Base-by-base conservation (phyloP, 1,284 basidiomycete genomes). In the Lignosus rhinocerotis region DNA sequence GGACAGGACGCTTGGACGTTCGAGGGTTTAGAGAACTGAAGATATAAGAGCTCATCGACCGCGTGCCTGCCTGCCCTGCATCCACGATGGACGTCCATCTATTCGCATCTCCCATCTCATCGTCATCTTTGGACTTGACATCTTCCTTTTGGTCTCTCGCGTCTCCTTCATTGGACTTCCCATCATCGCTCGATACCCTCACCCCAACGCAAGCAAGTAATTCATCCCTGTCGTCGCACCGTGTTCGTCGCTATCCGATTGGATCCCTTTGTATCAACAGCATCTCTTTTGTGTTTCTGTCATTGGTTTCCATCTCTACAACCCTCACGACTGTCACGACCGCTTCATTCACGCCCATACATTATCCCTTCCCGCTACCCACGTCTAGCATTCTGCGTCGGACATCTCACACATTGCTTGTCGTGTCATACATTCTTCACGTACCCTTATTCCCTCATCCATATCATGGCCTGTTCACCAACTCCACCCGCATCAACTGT, bases 1-100 rank as follows among this genome's bases (percentile, higher is more conserved):
- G 90, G 56, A 81, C 81, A 39, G 90, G 90, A 55, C 76, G 90
- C 65, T 72, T 92, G 59, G 90, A 92, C 70, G 88, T 92, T 58
- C 78, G 90, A 57, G 90, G 90, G 52, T 92, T 92, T 72, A 78
- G 88, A 64, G 90, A 92, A 75, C 71, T 92, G 70, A 90, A 84
- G 81, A 92, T 92, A 66, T 91, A 70, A 59, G 62, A 51, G 57
- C 62, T 56, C 57, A 57, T 51, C 56, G 62, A 55, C 42, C 57
- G 56, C 56, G 59, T 54, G 53, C 51, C 51, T 51, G 19, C 55
- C 45, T 48, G 45, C 41, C 42, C 46, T 21, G 38, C 58, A 17
- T 51, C 30, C 44, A 54, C 36, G 53, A 55, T 46, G 55, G 32
- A 51, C 60, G 50, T 57, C 53, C 42, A 51, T 53, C 49, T 49